A percentile compares a stretch with the other conserved stretches of the same genome.
phyloP scores from a whole-genome alignment of 495 filamentous ascomycete species.

The Tuber microsphaerosporum region DNA sequence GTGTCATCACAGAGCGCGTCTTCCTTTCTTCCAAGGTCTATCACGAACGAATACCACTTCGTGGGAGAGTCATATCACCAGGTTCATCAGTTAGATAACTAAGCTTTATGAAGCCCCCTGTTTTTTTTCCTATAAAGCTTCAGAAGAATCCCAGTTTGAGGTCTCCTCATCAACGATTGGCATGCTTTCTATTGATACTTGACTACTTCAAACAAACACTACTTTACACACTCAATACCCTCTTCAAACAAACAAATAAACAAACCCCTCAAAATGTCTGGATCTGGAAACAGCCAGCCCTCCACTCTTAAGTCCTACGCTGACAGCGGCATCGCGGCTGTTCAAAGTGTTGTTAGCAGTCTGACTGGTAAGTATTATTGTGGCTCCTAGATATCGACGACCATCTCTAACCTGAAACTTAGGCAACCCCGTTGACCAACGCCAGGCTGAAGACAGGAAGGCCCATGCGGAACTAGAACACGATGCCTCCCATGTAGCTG shows the following conservation, averaged over 20 bases:
- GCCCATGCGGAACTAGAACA: slow-evolving; percentile 57
- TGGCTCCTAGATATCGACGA: background rate
- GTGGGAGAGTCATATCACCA: background rate
- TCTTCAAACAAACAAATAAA: slow-evolving; percentile 15
- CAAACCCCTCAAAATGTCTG: slow-evolving; percentile 24
- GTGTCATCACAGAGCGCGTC: slow-evolving; percentile 26
- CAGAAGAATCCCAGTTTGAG: background rate
- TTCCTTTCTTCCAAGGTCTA: background rate
- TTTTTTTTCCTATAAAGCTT: slow-evolving; percentile 15
- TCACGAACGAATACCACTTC: background rate
- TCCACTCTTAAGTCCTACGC: slow-evolving; percentile 76
- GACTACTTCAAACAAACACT: slow-evolving; percentile 1
- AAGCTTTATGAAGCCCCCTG: background rate
- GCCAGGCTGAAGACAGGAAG: slow-evolving; percentile 53
- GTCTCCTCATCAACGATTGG: background rate
- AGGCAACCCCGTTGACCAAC: slow-evolving; percentile 39
- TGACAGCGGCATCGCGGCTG: slow-evolving; percentile 66
- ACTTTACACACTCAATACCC: background rate
- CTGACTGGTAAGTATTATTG: slow-evolving; percentile 58
- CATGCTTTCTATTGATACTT: slow-evolving; percentile 2
- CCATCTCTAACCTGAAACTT: background rate
- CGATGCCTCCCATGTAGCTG: slow-evolving; percentile 63
- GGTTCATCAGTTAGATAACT: background rate
- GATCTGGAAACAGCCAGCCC: slow-evolving; percentile 40
- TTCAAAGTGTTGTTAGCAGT: slow-evolving; percentile 63